A percentile compares a stretch with the other conserved stretches of the same genome.
These are phyloP conservation scores for Diplosphaera chodatii DNA, from an alignment of 139 green algal genomes.

Conservation along the genomic window DNA sequence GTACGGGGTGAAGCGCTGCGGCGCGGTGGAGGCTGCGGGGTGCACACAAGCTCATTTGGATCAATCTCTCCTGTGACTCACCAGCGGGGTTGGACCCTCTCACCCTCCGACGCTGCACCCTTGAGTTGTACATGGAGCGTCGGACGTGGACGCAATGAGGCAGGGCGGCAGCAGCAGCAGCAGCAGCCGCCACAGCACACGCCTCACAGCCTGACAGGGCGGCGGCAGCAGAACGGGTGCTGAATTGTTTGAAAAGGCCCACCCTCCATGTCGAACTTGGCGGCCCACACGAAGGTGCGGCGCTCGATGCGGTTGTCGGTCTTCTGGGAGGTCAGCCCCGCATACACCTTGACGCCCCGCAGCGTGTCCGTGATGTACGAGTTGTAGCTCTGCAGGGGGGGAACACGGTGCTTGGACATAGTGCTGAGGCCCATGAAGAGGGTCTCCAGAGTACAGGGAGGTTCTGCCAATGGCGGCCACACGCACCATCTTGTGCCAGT, in stretches of 20 bases:
- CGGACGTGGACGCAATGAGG: too few relatives aligned
- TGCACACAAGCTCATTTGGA: neutral
- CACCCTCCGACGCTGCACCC: too few relatives aligned
- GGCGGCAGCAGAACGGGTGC: neutral
- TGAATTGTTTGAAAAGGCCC: too few relatives aligned
- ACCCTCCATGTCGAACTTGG: constrained; percentile 3
- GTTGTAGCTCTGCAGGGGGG: neutral
- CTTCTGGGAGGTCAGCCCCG: neutral
- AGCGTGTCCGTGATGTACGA: neutral
- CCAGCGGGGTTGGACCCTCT: too few relatives aligned
- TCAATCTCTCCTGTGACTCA: neutral
- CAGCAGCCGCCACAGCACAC: neutral
- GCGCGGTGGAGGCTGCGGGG: neutral
- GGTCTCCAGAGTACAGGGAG: too few relatives aligned
- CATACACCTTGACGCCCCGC: neutral
- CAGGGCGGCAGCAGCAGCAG: neutral
- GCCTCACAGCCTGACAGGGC: neutral
- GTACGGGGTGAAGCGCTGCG: constrained; percentile 20
- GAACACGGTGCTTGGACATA: too few relatives aligned
- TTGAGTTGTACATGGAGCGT: too few relatives aligned
- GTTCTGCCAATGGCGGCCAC: too few relatives aligned
- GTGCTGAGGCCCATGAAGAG: too few relatives aligned
- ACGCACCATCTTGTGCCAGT: constrained; percentile 17
- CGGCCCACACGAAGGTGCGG: neutral
- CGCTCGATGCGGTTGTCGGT: neutral